These are phyloP conservation scores for Myrica gale DNA, from an alignment of 306 rosid species.

Conservation along the genomic window DNA sequence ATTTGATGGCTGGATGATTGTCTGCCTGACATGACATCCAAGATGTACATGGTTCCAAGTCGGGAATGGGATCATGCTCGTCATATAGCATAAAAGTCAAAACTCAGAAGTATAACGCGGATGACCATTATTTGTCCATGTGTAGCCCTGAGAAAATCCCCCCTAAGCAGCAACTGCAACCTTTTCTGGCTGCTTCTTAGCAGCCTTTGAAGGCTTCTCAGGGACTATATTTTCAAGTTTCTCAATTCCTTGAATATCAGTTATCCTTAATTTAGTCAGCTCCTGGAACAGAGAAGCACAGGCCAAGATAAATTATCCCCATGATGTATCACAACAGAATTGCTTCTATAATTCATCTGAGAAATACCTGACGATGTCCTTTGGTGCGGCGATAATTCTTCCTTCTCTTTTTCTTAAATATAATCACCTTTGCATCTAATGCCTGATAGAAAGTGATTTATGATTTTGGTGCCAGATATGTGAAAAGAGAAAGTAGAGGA, in stretches of 20 bases:
- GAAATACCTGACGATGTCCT: constrained; percentile 86
- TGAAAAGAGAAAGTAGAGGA: not conserved
- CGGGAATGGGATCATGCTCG: constrained; percentile 16
- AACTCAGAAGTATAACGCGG: not conserved
- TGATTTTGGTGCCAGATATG: not conserved
- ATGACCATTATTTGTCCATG: constrained; percentile 14
- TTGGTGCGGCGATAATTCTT: constrained; percentile 85
- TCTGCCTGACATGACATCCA: constrained; percentile 23
- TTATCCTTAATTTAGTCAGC: constrained; percentile 86
- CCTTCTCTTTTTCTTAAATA: constrained; percentile 94
- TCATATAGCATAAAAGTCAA: constrained; percentile 2
- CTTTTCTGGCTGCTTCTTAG: constrained; percentile 57
- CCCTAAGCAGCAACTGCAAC: constrained; percentile 57
- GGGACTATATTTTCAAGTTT: constrained; percentile 40
- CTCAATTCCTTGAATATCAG: constrained; percentile 82
- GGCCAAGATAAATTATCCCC: constrained; percentile 18
- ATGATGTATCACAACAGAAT: constrained; percentile 10
- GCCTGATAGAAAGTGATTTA: constrained; percentile 47
- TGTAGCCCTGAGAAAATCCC: not conserved
- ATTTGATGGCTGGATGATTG: constrained; percentile 3
- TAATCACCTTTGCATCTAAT: constrained; percentile 75
- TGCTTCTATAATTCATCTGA: constrained; percentile 14
- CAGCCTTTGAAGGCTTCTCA: constrained; percentile 54
- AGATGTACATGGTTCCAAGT: constrained; percentile 15
- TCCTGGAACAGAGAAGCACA: constrained; percentile 54